Percentiles rank a stretch among this genome's conserved stretches.
Conservation (phyloP, 129 eudicot species). For the Escallonia herrerae region DNA sequence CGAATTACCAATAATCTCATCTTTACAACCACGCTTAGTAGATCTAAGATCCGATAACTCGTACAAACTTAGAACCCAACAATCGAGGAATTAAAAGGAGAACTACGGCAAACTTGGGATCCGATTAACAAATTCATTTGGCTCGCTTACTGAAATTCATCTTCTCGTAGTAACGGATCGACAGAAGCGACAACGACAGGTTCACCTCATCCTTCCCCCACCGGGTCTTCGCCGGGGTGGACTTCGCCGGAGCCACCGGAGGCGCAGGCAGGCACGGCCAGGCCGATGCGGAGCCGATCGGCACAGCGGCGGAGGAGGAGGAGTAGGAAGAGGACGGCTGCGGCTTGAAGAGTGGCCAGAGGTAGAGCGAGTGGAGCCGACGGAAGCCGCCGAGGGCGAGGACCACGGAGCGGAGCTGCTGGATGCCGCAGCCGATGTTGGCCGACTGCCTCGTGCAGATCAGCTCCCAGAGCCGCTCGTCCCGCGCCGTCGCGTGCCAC, state of each 20-base stretch:
- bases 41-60: too few species aligned
- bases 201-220: conserved; percentile 98
- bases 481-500: conserved; percentile 63
- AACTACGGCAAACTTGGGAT: too few species aligned
- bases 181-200: conserved; percentile 73
- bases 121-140: conserved; percentile 15
- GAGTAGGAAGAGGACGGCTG: conserved; percentile 1
- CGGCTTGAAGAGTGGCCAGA: conserved; percentile 70
- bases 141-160: conserved; percentile 39
- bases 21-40: too few species aligned
- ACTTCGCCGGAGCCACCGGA: conserved; percentile 19
- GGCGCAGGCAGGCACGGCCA: conserved; percentile 57
- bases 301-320: conserved; percentile 21
- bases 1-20: too few species aligned
- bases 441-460: conserved; percentile 64
- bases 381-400: conserved; percentile 91
- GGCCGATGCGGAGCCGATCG: conserved; percentile 17
- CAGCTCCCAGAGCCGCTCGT: conserved; percentile 91
- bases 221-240: conserved; percentile 29
- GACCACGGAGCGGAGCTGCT: conserved; percentile 78
- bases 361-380: conserved; percentile 60
- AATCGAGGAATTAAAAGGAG: too few species aligned
- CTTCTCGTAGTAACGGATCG: conserved; percentile 75
- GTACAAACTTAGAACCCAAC: too few species aligned
- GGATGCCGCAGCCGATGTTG: conserved; percentile 34